phyloP scores from a whole-genome alignment of 2,329 filamentous ascomycete species.

The Epichloe bromicola region DNA sequence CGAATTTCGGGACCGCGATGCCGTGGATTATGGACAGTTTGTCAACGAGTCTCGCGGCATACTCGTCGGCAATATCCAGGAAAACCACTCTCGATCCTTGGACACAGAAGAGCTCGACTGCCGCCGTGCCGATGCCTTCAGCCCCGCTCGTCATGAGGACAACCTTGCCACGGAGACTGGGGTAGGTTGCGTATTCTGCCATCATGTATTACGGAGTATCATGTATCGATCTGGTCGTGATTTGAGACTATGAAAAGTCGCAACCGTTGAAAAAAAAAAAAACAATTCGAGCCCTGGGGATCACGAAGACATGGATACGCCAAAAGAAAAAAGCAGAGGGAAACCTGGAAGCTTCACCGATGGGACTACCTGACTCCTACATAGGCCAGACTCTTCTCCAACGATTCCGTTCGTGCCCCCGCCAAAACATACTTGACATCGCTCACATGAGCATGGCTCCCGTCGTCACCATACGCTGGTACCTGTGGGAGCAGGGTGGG shows the following conservation, averaged over 20 bases:
- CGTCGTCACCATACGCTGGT: constrained; percentile 5
- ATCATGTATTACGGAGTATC: no score
- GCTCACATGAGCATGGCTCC: constrained; percentile 4
- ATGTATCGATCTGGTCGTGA: no score
- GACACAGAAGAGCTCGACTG: constrained; percentile 29
- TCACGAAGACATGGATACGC: no score
- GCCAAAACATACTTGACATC: constrained; percentile 3
- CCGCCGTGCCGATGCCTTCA: constrained; percentile 31
- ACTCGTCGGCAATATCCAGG: constrained; percentile 24
- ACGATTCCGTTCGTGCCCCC: no score
- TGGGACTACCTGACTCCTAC: no score
- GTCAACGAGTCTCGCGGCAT: constrained; percentile 16
- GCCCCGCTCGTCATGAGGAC: constrained; percentile 34
- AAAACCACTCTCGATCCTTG: constrained; percentile 33
- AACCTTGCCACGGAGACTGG: constrained; percentile 11
- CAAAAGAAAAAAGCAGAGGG: no score
- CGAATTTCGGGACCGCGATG: constrained; percentile 21
- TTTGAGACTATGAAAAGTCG: no score
- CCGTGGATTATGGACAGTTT: constrained; percentile 8
- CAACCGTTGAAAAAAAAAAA: no score
- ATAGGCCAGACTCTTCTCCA: no score
- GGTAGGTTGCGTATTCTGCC: no score
- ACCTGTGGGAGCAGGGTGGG: background rate
- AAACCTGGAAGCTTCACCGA: no score
- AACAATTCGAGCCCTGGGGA: no score